Conservation (phyloP, 352 stramenopile genomes). For the Phytopythium aichiense region DNA sequence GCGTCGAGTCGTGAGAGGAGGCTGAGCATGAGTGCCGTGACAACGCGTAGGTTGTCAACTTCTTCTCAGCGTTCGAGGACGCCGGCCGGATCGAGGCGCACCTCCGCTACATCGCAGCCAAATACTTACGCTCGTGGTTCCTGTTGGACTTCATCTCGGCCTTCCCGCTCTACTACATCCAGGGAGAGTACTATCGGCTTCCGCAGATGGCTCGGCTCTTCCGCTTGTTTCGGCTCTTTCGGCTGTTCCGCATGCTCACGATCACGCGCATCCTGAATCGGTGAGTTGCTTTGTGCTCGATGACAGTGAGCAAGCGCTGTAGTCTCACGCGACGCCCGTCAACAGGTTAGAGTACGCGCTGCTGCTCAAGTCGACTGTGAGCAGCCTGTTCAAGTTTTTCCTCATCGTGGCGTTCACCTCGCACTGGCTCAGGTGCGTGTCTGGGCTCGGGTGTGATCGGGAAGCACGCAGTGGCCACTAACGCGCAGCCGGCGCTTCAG, state of each 20-base stretch:
- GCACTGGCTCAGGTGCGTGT: conserved; percentile 65
- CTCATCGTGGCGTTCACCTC: conserved; percentile 77
- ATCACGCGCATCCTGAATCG: conserved; percentile 71
- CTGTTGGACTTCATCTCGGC: conserved; percentile 67
- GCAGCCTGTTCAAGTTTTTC: conserved; percentile 76
- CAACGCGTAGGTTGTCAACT: conserved; percentile 48
- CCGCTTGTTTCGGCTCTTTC: conserved; percentile 57
- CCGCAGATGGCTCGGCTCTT: conserved; percentile 60
- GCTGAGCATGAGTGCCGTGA: neutral
- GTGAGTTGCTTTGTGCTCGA: conserved; percentile 4
- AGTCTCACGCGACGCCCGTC: neutral
- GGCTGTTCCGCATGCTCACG: conserved; percentile 61
- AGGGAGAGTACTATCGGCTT: conserved; percentile 53
- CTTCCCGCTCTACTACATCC: conserved; percentile 69
- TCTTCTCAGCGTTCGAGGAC: conserved; percentile 64
- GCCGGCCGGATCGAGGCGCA: conserved; percentile 52
- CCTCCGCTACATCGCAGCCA: conserved; percentile 34
- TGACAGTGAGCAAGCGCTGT: neutral
- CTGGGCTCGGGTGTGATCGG: neutral
- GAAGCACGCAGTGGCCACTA: neutral
- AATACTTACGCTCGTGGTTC: conserved; percentile 75
- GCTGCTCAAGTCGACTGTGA: conserved; percentile 68
- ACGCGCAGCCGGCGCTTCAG: conserved; percentile 9
- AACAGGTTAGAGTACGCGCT: conserved; percentile 62
- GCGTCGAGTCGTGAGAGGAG: neutral